A percentile compares a stretch with the other conserved stretches of the same genome.
phyloP scores from a whole-genome alignment of 75 land plant genomes.

The Picea glauca region DNA sequence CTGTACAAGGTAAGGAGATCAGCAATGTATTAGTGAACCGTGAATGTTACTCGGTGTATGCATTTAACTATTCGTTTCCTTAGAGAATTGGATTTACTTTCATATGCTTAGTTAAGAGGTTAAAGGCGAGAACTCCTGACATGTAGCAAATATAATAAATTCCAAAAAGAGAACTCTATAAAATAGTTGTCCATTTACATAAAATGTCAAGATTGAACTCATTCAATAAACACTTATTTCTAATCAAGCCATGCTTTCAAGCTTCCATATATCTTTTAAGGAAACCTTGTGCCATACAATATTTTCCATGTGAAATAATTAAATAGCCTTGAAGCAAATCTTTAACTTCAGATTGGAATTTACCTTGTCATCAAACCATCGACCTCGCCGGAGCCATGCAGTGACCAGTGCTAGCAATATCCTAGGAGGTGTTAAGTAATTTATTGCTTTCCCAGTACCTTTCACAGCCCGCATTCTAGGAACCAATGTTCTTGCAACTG shows the following conservation, averaged over 20 bases:
- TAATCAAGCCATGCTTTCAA: not conserved
- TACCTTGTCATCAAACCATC: constrained; percentile 99
- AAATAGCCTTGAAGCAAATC: not conserved
- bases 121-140: not conserved
- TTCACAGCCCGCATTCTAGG: constrained; percentile 90
- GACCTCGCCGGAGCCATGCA: constrained; percentile 90
- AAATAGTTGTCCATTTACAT: not conserved
- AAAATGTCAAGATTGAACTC: not conserved
- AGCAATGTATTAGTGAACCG: too few relatives aligned
- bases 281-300: not conserved
- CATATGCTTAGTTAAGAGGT: not conserved
- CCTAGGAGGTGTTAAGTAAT: constrained; percentile 93
- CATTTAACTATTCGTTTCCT: too few relatives aligned
- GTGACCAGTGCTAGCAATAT: constrained; percentile 89
- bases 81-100: too few relatives aligned
- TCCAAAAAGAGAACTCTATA: too few relatives aligned
- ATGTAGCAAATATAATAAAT: not conserved
- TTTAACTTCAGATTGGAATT: not conserved
- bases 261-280: not conserved
- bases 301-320: constrained; percentile 3
- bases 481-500: constrained; percentile 91
- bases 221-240: not conserved
- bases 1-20: too few relatives aligned
- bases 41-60: too few relatives aligned
- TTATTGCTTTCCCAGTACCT: constrained; percentile 91